phyloP scores from a whole-genome alignment of 129 eudicot genomes.

The Centella asiatica region DNA sequence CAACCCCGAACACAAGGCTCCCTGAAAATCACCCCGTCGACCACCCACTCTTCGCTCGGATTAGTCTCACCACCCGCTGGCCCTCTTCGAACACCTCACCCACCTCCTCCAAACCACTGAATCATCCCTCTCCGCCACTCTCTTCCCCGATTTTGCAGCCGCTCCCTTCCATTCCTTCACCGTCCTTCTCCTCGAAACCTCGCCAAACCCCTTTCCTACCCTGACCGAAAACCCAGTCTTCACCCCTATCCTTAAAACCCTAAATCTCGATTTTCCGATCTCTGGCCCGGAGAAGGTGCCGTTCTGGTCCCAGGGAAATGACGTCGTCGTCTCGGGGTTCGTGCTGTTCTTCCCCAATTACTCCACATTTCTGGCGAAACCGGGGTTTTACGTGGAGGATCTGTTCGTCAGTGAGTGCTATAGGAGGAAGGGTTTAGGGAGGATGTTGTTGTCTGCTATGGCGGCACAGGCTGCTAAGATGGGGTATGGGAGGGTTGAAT shows the following conservation, averaged over 20 bases:
- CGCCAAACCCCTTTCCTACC: conserved; percentile 44
- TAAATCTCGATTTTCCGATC: conserved; percentile 38
- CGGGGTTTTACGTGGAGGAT: conserved; percentile 79
- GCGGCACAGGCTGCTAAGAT: conserved; percentile 70
- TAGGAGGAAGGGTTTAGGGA: conserved; percentile 71
- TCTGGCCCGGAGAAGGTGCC: conserved; percentile 35
- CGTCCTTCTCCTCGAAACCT: conserved; percentile 62
- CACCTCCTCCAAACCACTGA: conserved; percentile 65
- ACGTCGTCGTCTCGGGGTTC: conserved; percentile 47
- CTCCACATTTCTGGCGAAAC: conserved; percentile 63
- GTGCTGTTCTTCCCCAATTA: conserved; percentile 73
- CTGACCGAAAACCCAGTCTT: conserved; percentile 25
- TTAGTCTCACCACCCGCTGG: conserved; percentile 65
- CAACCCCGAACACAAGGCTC: conserved; percentile 27
- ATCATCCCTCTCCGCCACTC: conserved; percentile 61
- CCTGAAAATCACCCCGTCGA: no score
- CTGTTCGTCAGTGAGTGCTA: conserved; percentile 82
- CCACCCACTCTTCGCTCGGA: conserved; percentile 57
- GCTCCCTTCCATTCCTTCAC: conserved; percentile 63
- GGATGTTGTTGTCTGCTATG: conserved; percentile 65
- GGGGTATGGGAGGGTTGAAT: conserved; percentile 85
- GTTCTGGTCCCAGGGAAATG: conserved; percentile 13
- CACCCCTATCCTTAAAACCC: conserved; percentile 43
- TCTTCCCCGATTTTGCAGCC: conserved; percentile 28
- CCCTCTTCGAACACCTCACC: conserved; percentile 56